Conservation (phyloP, 495 filamentous ascomycete genomes). For the Platismatia glauca region DNA sequence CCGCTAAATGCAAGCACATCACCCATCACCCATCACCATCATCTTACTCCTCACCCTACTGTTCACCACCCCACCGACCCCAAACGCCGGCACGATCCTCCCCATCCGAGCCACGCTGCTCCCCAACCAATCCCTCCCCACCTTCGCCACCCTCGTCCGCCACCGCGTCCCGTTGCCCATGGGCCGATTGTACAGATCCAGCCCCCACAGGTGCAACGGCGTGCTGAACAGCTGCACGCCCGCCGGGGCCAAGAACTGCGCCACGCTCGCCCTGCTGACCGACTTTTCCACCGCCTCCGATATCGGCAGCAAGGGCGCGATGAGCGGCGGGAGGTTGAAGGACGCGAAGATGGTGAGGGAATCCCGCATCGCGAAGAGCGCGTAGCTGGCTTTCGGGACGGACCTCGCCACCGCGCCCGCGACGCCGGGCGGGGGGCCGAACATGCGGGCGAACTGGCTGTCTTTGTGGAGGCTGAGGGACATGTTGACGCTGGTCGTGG, state of each 20-base stretch:
- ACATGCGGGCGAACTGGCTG: conserved; percentile 72
- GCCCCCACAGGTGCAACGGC: conserved; percentile 75
- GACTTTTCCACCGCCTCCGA: conserved; percentile 39
- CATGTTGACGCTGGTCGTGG: conserved; percentile 79
- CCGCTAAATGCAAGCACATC: conserved; percentile 7
- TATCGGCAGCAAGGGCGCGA: conserved; percentile 51
- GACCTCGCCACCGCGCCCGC: conserved; percentile 21
- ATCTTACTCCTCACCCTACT: conserved; percentile 53
- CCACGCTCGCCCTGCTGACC: conserved; percentile 49
- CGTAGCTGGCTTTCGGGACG: conserved; percentile 50
- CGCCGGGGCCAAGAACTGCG: conserved; percentile 76
- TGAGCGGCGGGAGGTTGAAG: conserved; percentile 78
- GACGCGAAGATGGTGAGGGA: conserved; percentile 87
- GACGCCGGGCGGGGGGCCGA: conserved; percentile 45
- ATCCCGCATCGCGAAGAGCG: conserved; percentile 76
- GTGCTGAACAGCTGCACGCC: conserved; percentile 74
- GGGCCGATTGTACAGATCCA: conserved; percentile 81
- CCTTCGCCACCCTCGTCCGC: conserved; percentile 51
- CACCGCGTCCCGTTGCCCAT: conserved; percentile 38
- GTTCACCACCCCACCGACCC: conserved; percentile 86
- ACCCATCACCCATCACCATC: conserved; percentile 44
- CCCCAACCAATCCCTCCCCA: conserved; percentile 66
- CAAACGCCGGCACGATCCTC: conserved; percentile 90
- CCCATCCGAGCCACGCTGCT: conserved; percentile 76
- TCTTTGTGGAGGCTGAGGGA: conserved; percentile 90